These are phyloP conservation scores for Actinomucor elegans DNA, from an alignment of 371 early-diverging fungal species.

Conservation along the genomic window DNA sequence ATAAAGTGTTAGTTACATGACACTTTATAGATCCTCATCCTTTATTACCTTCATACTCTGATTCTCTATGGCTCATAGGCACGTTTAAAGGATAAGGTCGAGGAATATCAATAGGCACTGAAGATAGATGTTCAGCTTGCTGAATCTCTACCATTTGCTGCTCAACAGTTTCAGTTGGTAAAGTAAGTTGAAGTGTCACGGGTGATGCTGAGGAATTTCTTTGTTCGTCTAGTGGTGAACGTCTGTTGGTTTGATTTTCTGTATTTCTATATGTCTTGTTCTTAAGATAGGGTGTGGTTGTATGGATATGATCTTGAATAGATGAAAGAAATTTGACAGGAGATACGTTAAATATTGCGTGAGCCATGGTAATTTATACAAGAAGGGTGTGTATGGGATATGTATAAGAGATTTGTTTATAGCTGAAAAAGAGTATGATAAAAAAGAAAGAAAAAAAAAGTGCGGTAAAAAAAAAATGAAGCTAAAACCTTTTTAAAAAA, in stretches of 20 bases:
- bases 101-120: constrained; percentile 20
- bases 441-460: constrained; percentile 5
- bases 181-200: constrained; percentile 12
- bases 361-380: constrained; percentile 9
- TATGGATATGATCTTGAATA: constrained; percentile 20
- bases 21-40: too few species aligned
- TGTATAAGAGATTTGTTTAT: neutral
- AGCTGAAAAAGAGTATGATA: neutral
- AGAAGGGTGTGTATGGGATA: neutral
- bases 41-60: constrained; percentile 2
- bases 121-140: too few species aligned
- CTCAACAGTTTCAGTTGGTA: constrained; percentile 10
- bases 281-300: constrained; percentile 7
- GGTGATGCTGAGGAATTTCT: constrained; percentile 7
- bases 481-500: neutral
- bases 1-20: too few species aligned
- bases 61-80: neutral
- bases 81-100: constrained; percentile 11
- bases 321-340: constrained; percentile 16
- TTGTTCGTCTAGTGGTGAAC: neutral
- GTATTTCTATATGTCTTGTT: constrained; percentile 1
- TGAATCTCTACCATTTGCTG: neutral
- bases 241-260: neutral
- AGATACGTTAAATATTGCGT: constrained; percentile 19
- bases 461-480: neutral